A percentile compares a stretch with the other conserved stretches of the same genome.
phyloP scores from a whole-genome alignment of 1,284 basidiomycete species.

The Microbotryum scabiosae region DNA sequence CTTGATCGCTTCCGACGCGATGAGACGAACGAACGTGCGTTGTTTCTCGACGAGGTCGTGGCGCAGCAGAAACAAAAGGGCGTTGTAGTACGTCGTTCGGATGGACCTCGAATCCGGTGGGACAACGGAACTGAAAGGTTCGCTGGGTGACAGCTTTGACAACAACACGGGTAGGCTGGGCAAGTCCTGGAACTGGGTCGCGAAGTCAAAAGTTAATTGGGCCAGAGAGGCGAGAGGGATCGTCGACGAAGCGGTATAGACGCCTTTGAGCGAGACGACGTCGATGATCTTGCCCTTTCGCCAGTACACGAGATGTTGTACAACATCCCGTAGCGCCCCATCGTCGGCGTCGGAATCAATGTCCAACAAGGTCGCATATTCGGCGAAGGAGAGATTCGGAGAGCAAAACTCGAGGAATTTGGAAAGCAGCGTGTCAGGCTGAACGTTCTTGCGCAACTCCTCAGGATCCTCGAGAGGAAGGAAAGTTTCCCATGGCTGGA shows the following conservation, averaged over 20 bases:
- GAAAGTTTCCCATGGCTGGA: conserved; percentile 89
- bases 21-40: conserved; percentile 74
- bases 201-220: no score
- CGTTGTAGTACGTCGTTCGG: conserved; percentile 64
- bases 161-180: conserved; percentile 61
- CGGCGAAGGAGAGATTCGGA: conserved; percentile 41
- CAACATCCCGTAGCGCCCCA: conserved; percentile 26
- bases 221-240: conserved; percentile 50
- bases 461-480: conserved; percentile 51
- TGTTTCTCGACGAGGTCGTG: conserved; percentile 75
- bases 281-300: conserved; percentile 82
- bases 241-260: conserved; percentile 51
- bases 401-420: conserved; percentile 41
- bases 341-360: conserved; percentile 20
- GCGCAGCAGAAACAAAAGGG: conserved; percentile 87
- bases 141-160: conserved; percentile 58
- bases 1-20: conserved; percentile 71
- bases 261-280: conserved; percentile 70
- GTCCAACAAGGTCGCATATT: conserved; percentile 34
- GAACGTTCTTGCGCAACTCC: conserved; percentile 47
- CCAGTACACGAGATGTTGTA: conserved; percentile 62
- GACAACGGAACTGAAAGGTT: conserved; percentile 61
- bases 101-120: conserved; percentile 46
- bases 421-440: conserved; percentile 46
- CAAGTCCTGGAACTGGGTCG: conserved; percentile 59